A percentile compares a stretch with the other conserved stretches of the same genome.
phyloP scores from a whole-genome alignment of 345 rosid genomes.

The rapeseed (Brassica napus) region DNA sequence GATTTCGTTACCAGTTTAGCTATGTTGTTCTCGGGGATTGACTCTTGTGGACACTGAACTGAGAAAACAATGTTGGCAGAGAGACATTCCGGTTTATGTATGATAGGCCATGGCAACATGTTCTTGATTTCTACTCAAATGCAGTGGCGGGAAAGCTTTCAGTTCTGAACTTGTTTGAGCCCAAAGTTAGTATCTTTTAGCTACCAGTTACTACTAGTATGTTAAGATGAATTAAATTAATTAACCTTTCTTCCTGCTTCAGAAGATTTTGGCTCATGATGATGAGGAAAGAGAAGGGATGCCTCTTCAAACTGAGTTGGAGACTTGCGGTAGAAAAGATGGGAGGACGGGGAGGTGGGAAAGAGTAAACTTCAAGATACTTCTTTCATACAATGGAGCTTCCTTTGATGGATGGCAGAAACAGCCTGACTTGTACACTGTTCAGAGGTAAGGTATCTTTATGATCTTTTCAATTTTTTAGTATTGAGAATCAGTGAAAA shows the following conservation, averaged over 20 bases:
- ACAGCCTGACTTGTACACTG: conserved; percentile 85
- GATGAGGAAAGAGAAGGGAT: conserved; percentile 34
- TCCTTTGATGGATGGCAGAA: conserved; percentile 99
- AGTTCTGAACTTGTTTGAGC: conserved; percentile 48
- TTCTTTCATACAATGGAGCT: conserved; percentile 74
- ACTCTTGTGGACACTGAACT: background rate
- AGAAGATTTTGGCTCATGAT: conserved; percentile 47
- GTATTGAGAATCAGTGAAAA: background rate
- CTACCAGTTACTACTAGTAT: background rate
- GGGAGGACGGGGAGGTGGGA: conserved; percentile 76
- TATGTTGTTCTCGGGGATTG: background rate
- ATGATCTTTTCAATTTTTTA: conserved; percentile 1
- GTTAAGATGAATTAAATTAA: background rate
- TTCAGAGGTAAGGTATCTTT: conserved; percentile 58
- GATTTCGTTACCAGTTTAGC: background rate
- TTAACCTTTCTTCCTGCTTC: background rate
- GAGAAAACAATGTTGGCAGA: conserved; percentile 32
- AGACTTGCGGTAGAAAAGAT: conserved; percentile 34
- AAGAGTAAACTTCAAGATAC: conserved; percentile 72
- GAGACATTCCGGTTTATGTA: conserved; percentile 74
- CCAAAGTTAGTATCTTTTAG: conserved; percentile 43
- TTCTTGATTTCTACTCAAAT: conserved; percentile 59
- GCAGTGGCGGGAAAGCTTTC: conserved; percentile 51
- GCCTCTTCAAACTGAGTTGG: conserved; percentile 31
- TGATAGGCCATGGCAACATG: conserved; percentile 75